Evolutionary conservation across 768 basidiomycete genomes (phyloP).

Genomic region (Dacryopinax primogenitus): DNA sequence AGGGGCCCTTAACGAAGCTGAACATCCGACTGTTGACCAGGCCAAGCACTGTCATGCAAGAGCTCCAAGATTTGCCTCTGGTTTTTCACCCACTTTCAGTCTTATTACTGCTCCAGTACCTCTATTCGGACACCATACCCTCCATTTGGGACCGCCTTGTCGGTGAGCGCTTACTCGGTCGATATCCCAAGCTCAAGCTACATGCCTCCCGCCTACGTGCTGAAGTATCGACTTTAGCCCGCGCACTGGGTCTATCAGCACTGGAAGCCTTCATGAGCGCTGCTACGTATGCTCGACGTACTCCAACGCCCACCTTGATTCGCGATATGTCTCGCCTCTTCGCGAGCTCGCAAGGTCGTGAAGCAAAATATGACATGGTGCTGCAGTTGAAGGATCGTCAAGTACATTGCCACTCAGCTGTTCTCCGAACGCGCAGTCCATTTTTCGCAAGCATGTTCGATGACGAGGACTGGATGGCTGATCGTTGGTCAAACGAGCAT

Average conservation of each 20-base stretch:
- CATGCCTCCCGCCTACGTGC: constrained; percentile 44
- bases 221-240: constrained; percentile 41
- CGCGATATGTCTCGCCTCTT: constrained; percentile 43
- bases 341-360: constrained; percentile 20
- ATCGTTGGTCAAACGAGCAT: constrained; percentile 43
- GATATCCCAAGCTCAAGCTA: constrained; percentile 49
- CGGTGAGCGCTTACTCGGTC: constrained; percentile 25
- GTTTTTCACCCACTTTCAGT: constrained; percentile 52
- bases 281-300: constrained; percentile 36
- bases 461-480: constrained; percentile 64
- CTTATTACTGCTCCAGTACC: constrained; percentile 64
- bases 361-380: constrained; percentile 43
- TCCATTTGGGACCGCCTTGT: constrained; percentile 76
- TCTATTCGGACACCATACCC: constrained; percentile 78
- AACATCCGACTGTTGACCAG: neutral
- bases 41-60: constrained; percentile 1
- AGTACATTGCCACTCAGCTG: constrained; percentile 51
- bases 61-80: neutral
- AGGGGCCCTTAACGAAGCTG: constrained; percentile 9
- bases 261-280: constrained; percentile 2
- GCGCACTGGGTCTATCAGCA: constrained; percentile 42
- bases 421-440: constrained; percentile 70
- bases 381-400: constrained; percentile 54
- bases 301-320: constrained; percentile 37
- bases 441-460: constrained; percentile 79